phyloP scores from a whole-genome alignment of 202 grass and related monocot genomes.

The Musa balbisiana region DNA sequence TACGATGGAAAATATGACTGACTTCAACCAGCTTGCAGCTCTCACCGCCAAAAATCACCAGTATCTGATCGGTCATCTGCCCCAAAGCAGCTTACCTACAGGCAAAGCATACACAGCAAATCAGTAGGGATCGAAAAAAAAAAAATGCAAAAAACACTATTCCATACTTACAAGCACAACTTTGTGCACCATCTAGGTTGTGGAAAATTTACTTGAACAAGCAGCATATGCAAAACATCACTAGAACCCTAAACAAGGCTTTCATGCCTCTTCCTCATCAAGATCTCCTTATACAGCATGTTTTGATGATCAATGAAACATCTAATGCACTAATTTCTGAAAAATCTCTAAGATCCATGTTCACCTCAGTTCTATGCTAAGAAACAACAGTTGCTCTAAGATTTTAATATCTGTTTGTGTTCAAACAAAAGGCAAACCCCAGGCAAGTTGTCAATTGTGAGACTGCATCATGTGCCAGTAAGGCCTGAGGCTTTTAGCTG shows the following conservation, averaged over 20 bases:
- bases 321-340: background rate
- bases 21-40: background rate
- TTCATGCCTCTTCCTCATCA: background rate
- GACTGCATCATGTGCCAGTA: no score
- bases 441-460: no score
- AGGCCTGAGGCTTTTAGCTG: no score
- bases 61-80: conserved; percentile 6
- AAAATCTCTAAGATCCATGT: no score
- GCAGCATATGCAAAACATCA: background rate
- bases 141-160: no score
- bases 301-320: background rate
- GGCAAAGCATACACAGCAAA: background rate
- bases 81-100: conserved; percentile 16
- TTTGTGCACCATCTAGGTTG: background rate
- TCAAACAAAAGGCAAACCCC: no score
- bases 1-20: background rate
- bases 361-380: no score
- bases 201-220: background rate
- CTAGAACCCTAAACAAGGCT: background rate
- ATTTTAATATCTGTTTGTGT: no score
- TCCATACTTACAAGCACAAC: no score
- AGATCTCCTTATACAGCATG: background rate
- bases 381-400: no score
- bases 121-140: background rate
- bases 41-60: conserved; percentile 19